Percentiles rank a stretch among this genome's conserved stretches.
phyloP scores from a whole-genome alignment of 192 early-diverging fungal species.

The Allomyces macrogynus region DNA sequence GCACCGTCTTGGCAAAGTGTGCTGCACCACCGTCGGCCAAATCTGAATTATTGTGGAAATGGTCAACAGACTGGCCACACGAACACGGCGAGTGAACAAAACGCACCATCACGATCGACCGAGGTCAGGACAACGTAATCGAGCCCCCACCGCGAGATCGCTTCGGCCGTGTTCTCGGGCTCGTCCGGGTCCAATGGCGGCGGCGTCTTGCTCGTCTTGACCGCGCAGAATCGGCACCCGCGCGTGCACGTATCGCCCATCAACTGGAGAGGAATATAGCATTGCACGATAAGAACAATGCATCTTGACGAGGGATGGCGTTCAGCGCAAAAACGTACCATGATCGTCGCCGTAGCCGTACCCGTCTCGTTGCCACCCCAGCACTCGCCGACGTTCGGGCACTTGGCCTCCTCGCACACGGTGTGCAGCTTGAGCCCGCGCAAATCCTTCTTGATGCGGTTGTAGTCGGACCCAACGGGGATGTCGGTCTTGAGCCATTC shows the following conservation, averaged over 20 bases:
- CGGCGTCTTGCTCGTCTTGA: slow-evolving; percentile 80
- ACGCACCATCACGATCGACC: slow-evolving; percentile 75
- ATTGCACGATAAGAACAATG: too few relatives aligned
- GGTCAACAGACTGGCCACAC: too few relatives aligned
- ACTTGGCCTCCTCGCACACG: slow-evolving; percentile 91
- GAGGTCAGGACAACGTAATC: slow-evolving; percentile 96
- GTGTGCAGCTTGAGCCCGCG: slow-evolving; percentile 88
- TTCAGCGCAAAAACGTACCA: slow-evolving; percentile 15
- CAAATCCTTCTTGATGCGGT: slow-evolving; percentile 69
- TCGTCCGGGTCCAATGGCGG: slow-evolving; percentile 68
- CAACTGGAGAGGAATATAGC: slow-evolving; percentile 15
- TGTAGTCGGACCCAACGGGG: slow-evolving; percentile 56
- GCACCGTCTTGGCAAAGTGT: slow-evolving; percentile 85
- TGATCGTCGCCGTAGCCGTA: slow-evolving; percentile 93
- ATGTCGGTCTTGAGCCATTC: slow-evolving; percentile 90
- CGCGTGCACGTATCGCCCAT: slow-evolving; percentile 98
- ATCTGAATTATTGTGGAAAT: slow-evolving; percentile 24
- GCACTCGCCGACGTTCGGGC: slow-evolving; percentile 97
- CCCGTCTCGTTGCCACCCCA: slow-evolving; percentile 92
- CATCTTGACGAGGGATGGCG: too few relatives aligned
- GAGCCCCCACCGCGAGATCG: slow-evolving; percentile 81
- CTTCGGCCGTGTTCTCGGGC: slow-evolving; percentile 79
- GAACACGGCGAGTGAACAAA: background rate
- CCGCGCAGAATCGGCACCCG: slow-evolving; percentile 93
- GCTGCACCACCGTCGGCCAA: slow-evolving; percentile 71